These are phyloP conservation scores for Cupressus sempervirens DNA, from an alignment of 75 land plant species.

Conservation along the genomic window DNA sequence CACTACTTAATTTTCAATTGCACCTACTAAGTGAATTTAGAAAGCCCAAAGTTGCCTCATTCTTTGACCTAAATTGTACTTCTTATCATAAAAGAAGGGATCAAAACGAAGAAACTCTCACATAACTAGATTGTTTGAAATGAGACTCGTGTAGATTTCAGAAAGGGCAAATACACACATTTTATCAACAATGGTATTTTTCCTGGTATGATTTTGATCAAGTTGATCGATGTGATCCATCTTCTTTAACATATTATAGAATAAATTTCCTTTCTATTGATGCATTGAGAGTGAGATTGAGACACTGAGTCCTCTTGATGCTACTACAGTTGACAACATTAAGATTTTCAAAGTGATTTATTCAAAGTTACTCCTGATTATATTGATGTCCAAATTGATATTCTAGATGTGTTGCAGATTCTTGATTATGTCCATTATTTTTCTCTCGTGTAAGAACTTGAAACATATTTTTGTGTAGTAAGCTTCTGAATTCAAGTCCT, in stretches of 20 bases:
- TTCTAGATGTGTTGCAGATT: background rate
- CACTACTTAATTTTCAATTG: background rate
- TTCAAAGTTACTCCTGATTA: background rate
- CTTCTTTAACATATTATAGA: background rate
- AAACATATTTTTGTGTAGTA: no score
- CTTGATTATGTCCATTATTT: background rate
- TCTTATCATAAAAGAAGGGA: background rate
- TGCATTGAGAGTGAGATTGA: background rate
- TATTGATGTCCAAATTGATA: background rate
- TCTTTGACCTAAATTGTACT: background rate
- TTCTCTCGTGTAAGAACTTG: background rate
- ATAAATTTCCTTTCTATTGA: background rate
- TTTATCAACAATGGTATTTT: background rate
- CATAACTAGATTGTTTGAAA: no score
- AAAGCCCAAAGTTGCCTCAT: background rate
- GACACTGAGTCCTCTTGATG: background rate
- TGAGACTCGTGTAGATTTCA: no score
- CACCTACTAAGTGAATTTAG: background rate
- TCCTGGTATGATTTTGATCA: background rate
- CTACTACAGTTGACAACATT: background rate
- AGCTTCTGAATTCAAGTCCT: background rate
- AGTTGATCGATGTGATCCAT: conserved; percentile 1
- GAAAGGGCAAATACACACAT: background rate
- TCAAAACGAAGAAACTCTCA: no score
- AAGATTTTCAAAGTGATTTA: background rate